Percentiles rank a stretch among this genome's conserved stretches.
phyloP scores from a whole-genome alignment of 768 basidiomycete species.

The Ramaria sp. region DNA sequence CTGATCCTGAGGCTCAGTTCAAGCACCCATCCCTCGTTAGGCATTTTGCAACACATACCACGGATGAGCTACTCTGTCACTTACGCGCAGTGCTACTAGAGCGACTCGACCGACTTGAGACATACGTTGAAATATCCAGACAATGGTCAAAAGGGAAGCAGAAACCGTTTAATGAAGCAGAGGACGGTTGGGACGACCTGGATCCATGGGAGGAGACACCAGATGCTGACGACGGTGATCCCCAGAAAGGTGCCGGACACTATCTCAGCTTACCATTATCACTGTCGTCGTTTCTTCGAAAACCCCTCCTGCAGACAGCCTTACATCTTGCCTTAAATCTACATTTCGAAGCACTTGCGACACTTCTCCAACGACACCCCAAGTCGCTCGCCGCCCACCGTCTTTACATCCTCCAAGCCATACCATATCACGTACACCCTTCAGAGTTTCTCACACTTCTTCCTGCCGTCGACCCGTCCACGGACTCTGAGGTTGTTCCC shows the following conservation, averaged over 20 bases:
- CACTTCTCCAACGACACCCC: conserved; percentile 50
- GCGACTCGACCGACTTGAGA: conserved; percentile 59
- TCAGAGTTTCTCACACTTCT: conserved; percentile 49
- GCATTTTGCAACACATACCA: conserved; percentile 47
- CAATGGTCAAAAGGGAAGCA: conserved; percentile 16
- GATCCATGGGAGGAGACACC: conserved; percentile 59
- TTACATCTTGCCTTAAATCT: conserved; percentile 55
- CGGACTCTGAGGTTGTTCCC: conserved; percentile 31
- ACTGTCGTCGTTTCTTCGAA: conserved; percentile 53
- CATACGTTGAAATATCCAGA: conserved; percentile 42
- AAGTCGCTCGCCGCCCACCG: conserved; percentile 56
- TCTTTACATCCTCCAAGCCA: conserved; percentile 53
- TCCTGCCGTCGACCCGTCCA: conserved; percentile 44
- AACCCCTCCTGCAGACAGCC: conserved; percentile 47
- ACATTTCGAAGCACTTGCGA: conserved; percentile 44
- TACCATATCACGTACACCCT: conserved; percentile 68
- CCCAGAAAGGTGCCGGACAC: conserved; percentile 16
- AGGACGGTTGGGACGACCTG: conserved; percentile 39
- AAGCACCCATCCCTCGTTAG: conserved; percentile 24
- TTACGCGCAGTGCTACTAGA: conserved; percentile 61
- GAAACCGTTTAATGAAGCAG: conserved; percentile 34
- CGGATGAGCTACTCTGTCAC: conserved; percentile 53
- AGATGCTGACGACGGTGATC: conserved; percentile 10
- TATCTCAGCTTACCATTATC: conserved; percentile 32
- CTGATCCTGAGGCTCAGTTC: conserved; percentile 10